phyloP scores from a whole-genome alignment of 225 moss, liverwort and hornwort genomes.

The Lunularia cruciata region DNA sequence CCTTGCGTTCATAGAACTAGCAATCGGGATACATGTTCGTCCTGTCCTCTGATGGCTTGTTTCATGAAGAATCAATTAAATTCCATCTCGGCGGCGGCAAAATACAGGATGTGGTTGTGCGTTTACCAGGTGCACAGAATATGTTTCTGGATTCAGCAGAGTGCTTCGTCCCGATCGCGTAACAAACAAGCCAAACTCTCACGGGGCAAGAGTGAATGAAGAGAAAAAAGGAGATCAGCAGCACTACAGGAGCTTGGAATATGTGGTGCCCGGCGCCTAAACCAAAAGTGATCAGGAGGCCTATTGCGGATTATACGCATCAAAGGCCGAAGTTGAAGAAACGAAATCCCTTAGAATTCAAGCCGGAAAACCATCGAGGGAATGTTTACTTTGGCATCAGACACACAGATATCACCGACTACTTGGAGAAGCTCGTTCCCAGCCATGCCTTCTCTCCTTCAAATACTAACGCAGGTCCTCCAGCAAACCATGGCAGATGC shows the following conservation, averaged over 20 bases:
- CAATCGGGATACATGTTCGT: no score
- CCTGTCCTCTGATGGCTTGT: not conserved
- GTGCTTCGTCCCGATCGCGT: not conserved
- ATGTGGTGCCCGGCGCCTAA: slow-evolving; percentile 44
- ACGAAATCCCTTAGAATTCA: slow-evolving; percentile 12
- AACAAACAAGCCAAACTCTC: not conserved
- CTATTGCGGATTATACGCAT: slow-evolving; percentile 26
- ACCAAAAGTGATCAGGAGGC: slow-evolving; percentile 30
- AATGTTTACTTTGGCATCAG: slow-evolving; percentile 43
- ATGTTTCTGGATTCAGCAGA: slow-evolving; percentile 14
- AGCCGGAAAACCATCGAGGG: slow-evolving; percentile 22
- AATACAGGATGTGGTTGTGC: slow-evolving; percentile 14
- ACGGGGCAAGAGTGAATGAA: not conserved
- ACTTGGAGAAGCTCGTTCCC: slow-evolving; percentile 38
- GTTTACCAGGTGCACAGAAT: slow-evolving; percentile 4
- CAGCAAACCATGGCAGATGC: slow-evolving; percentile 9
- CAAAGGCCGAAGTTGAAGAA: slow-evolving; percentile 6
- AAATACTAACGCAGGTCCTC: slow-evolving; percentile 13
- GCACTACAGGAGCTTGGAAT: not conserved
- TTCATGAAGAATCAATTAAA: not conserved
- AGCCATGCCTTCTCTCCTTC: slow-evolving; percentile 45
- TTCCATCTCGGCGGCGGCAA: not conserved
- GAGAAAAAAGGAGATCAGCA: not conserved
- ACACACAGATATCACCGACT: slow-evolving; percentile 39
- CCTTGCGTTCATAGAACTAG: no score